Evolutionary conservation across 2,329 filamentous ascomycete species (phyloP), one percentile per base, ranked within the genome.

Genomic region (Phyllachora maydis): DNA sequence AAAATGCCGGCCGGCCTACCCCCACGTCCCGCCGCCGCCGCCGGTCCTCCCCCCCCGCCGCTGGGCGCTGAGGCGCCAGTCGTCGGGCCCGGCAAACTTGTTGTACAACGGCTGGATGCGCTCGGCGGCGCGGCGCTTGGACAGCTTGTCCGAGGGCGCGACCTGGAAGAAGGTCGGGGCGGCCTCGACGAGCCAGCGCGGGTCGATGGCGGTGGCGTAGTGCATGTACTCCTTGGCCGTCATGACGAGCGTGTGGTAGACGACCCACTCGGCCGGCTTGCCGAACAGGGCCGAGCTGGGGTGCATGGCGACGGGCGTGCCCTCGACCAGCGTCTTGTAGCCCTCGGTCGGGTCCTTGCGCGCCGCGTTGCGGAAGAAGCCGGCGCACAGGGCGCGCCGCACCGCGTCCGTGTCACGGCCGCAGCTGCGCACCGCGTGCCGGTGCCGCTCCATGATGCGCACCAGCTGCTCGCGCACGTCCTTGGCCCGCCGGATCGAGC

Each of bases 111-210:
- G 88, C 55, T 92, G 79, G 26, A 98, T 95, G 27, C 85, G 63
- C 59, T 98, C 88, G 0, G 79, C 79, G 57, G 79, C 75, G 65
- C 90, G 88, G 40, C 88, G 57, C 61, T 92, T 93, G 33, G 75
- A 85, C 39, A 98, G 49, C 26, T 67, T 60, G 42, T 93, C 81
- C 17, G 75, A 85, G 1, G 78, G 71, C 11, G 88, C 85, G 4
- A 95, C 81, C 61, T 91, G 92, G 68, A 95, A 98, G 56, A 95
- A 98, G 0, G 82, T 93, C 7, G 90, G 88, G n/a, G 90, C 88
- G 8, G 83, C 85, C 39, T 93, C 83, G 1, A 95, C 82, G 12
- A 98, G 63, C 69, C 69, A 75, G 41, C 91, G 92, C 6, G 88
- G 85, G 50, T 98, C 88, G 38, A 98, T 95, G 4, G 66, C 65